Evolutionary conservation across 352 stramenopile genomes (phyloP), one percentile per base, ranked within the genome.

Genomic region (Globisporangium iwayamae): DNA sequence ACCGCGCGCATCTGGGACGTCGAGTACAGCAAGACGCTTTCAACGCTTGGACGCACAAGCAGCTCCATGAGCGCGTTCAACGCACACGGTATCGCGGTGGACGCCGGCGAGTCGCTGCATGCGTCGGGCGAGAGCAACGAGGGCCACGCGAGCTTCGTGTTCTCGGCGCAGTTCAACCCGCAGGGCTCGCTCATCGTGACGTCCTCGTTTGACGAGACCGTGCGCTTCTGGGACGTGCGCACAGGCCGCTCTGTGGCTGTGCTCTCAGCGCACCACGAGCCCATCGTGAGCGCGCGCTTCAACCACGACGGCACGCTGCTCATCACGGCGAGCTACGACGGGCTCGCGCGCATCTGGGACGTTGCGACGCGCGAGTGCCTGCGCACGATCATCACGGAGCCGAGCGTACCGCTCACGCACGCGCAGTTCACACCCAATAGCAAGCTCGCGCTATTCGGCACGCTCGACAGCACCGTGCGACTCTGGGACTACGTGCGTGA

Each of bases 151-250:
- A 94, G 93, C 69, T 98, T 97, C 69, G 96, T 99, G n/a, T 98
- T 98, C 76, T 97, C 84, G 63, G 89, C 89, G 48, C 85, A 89
- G 62, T 98, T 99, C 71, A 98, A 98, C 55, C 94, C 93, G 4
- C 90, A 97, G 68, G 81, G 81, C 18, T 98, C 97, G 70, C 74
- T 99, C 38, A 70, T 99, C 32, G 83, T 79, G 32, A 87, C 83
- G 52, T 87, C 85, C 18, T 97, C 85, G 8, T 98, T 97, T 62
- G 97, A 99, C 69, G 96, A 99, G 72, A 97, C 79, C 8, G 90
- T 99, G 46, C 95, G 97, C 59, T 71, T 99, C 18, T 99, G 96
- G 96, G 97, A 99, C 72, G 83, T 98, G 16, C 87, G 96, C 32
- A 96, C 79, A 25, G 94, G 91, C 9, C 87, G 91, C 32, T 95